A percentile compares a stretch with the other conserved stretches of the same genome.
phyloP scores from a whole-genome alignment of 768 basidiomycete species.

The Podaxis sp. region DNA sequence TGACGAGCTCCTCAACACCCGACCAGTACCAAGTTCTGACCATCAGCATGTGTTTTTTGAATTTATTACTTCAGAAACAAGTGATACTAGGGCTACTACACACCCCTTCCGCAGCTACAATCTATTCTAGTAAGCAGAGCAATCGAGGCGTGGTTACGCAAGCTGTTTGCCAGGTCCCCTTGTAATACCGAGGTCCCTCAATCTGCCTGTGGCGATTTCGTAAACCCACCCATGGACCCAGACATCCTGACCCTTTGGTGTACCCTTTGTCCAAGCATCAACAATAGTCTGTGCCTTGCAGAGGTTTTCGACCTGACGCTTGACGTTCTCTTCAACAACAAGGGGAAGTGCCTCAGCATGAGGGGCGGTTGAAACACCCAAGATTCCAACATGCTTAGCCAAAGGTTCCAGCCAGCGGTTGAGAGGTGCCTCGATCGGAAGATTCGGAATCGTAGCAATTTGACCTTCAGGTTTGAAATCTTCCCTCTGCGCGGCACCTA shows the following conservation, averaged over 20 bases:
- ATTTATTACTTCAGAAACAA: background rate
- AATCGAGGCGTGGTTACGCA: background rate
- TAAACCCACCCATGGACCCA: conserved; percentile 74
- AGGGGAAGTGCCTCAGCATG: conserved; percentile 34
- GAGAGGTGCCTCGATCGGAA: conserved; percentile 43
- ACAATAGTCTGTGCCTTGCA: conserved; percentile 40
- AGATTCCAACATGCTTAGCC: conserved; percentile 43
- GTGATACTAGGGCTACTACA: background rate
- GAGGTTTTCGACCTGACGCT: conserved; percentile 47
- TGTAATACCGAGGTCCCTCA: conserved; percentile 54
- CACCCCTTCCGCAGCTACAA: background rate
- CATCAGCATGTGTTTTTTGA: conserved; percentile 1
- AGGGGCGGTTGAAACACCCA: conserved; percentile 36
- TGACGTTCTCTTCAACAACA: conserved; percentile 60
- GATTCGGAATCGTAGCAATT: conserved; percentile 29
- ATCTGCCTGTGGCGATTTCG: conserved; percentile 50
- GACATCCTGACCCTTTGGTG: conserved; percentile 39
- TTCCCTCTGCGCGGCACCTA: conserved; percentile 37
- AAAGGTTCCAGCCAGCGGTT: conserved; percentile 72
- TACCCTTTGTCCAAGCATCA: conserved; percentile 43
- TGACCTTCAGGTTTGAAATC: conserved; percentile 23
- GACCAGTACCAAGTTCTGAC: no score
- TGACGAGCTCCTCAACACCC: background rate
- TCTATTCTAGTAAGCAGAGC: background rate
- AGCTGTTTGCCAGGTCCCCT: conserved; percentile 26